These are phyloP conservation scores for Avena atlantica DNA, from an alignment of 176 grass and related monocot species.

Conservation along the genomic window DNA sequence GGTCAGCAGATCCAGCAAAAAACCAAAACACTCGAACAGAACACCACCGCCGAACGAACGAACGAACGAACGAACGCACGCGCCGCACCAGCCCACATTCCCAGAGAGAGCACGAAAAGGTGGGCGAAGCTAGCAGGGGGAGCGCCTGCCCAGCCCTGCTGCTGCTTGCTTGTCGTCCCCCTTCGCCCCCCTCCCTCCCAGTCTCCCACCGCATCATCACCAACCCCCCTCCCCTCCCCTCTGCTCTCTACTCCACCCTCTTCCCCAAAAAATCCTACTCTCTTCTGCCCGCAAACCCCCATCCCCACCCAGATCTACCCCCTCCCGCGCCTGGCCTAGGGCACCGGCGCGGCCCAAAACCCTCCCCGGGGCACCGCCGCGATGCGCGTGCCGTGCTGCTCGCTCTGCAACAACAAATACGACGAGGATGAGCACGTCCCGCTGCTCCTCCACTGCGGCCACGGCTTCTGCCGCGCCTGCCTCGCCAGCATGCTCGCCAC, in stretches of 20 bases:
- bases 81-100: neutral
- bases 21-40: neutral
- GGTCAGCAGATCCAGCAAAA: neutral
- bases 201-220: slow-evolving; percentile 50
- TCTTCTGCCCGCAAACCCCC: slow-evolving; percentile 11
- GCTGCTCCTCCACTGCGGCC: slow-evolving; percentile 96
- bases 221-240: slow-evolving; percentile 37
- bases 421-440: slow-evolving; percentile 92
- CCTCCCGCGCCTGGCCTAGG: slow-evolving; percentile 37
- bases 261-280: slow-evolving; percentile 48
- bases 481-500: slow-evolving; percentile 84
- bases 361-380: slow-evolving; percentile 12
- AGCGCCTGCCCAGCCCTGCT: neutral
- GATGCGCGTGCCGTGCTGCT: slow-evolving; percentile 94
- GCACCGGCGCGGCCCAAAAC: slow-evolving; percentile 2
- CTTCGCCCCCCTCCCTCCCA: neutral
- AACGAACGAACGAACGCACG: slow-evolving; percentile 18
- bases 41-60: neutral
- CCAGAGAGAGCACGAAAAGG: slow-evolving; percentile 40
- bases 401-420: slow-evolving; percentile 81
- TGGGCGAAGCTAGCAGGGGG: slow-evolving; percentile 24
- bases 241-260: neutral
- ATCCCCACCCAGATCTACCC: slow-evolving; percentile 30
- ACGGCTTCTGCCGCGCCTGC: slow-evolving; percentile 96
- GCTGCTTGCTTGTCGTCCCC: slow-evolving; percentile 32